Evolutionary conservation across 2,329 filamentous ascomycete species (phyloP).

Genomic region (Trichoderma atrobrunneum): DNA sequence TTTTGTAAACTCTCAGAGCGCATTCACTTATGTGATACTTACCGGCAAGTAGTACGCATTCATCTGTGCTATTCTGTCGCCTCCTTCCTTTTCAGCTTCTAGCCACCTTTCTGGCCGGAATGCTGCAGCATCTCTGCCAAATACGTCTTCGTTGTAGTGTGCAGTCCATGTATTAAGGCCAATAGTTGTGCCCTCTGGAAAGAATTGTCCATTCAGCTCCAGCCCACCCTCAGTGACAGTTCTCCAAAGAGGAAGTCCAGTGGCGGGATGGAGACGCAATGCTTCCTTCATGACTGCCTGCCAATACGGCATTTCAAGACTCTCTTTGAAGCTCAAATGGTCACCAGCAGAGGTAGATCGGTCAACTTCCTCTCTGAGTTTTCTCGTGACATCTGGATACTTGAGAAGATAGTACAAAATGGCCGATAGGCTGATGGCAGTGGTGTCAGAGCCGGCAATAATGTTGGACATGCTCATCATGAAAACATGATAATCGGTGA

Average conservation of each 20-base stretch:
- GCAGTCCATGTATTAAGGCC: slow-evolving; percentile 38
- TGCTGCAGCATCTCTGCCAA: slow-evolving; percentile 31
- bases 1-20: neutral
- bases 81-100: slow-evolving; percentile 23
- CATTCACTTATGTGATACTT: slow-evolving; percentile 9
- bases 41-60: slow-evolving; percentile 31
- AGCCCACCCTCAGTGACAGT: slow-evolving; percentile 44
- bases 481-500: slow-evolving; percentile 19
- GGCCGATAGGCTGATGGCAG: slow-evolving; percentile 44
- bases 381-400: slow-evolving; percentile 26
- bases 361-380: slow-evolving; percentile 27
- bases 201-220: slow-evolving; percentile 35
- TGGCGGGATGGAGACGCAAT: slow-evolving; percentile 48
- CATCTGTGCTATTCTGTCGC: slow-evolving; percentile 28
- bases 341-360: neutral
- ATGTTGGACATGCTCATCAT: slow-evolving; percentile 33
- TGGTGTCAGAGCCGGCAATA: slow-evolving; percentile 43
- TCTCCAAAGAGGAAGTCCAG: slow-evolving; percentile 47
- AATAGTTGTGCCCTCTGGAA: slow-evolving; percentile 34
- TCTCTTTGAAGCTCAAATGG: slow-evolving; percentile 39
- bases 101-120: slow-evolving; percentile 45
- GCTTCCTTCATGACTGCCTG: slow-evolving; percentile 54
- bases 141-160: slow-evolving; percentile 32
- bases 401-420: slow-evolving; percentile 45
- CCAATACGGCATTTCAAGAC: slow-evolving; percentile 48